Conservation (phyloP, 2,329 filamentous ascomycete species). For the Cladosporium oxysporum region DNA sequence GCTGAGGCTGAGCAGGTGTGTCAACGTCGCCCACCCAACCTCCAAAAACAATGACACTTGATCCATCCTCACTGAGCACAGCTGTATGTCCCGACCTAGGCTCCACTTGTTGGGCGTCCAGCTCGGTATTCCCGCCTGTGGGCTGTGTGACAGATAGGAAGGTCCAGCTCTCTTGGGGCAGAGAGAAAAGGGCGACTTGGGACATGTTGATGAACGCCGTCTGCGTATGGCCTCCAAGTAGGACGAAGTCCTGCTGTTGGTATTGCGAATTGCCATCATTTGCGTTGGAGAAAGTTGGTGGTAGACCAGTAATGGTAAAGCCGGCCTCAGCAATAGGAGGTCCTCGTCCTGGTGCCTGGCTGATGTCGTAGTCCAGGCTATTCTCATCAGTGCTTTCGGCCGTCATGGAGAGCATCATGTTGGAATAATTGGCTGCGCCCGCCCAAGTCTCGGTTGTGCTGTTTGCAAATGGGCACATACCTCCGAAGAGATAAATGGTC, state of each 20-base stretch:
- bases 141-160: constrained; percentile 68
- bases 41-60: constrained; percentile 74
- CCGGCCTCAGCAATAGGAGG: constrained; percentile 80
- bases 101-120: constrained; percentile 61
- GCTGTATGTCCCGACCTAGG: constrained; percentile 88
- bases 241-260: constrained; percentile 74
- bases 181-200: constrained; percentile 79
- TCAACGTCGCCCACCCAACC: constrained; percentile 87
- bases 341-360: constrained; percentile 55
- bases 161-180: constrained; percentile 84
- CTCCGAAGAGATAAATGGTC: constrained; percentile 76
- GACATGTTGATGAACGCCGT: constrained; percentile 92
- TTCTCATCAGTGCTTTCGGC: constrained; percentile 45
- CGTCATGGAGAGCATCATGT: constrained; percentile 70
- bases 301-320: constrained; percentile 75
- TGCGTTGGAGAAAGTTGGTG: constrained; percentile 68
- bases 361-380: constrained; percentile 48
- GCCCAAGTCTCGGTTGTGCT: constrained; percentile 61
- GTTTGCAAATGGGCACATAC: constrained; percentile 71
- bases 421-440: constrained; percentile 73
- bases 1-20: constrained; percentile 76
- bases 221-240: constrained; percentile 83
- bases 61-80: constrained; percentile 76
- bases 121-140: constrained; percentile 50
- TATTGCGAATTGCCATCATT: constrained; percentile 58